Evolutionary conservation across 2,329 filamentous ascomycete species (phyloP).

Genomic region (Grosmannia huntii): DNA sequence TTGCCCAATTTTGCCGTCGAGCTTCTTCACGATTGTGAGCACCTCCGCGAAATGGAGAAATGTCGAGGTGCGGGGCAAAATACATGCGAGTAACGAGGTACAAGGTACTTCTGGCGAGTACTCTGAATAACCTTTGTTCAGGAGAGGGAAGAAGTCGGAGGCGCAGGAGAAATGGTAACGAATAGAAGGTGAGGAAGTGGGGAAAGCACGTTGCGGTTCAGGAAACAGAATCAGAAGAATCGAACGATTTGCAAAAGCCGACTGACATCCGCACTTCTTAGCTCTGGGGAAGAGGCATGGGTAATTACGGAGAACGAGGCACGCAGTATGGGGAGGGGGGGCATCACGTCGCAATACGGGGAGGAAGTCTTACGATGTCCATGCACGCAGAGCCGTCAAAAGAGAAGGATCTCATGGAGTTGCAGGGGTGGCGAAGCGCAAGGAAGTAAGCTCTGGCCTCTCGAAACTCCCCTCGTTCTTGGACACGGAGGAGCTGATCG

Average conservation of each 20-base stretch:
- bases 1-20: not conserved
- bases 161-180: not conserved
- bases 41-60: not conserved
- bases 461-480: not conserved
- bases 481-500: not conserved
- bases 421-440: not conserved
- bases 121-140: not conserved
- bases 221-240: not conserved
- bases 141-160: not conserved
- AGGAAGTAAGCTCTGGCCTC: not conserved
- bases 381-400: not conserved
- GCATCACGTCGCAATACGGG: not conserved
- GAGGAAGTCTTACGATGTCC: constrained; percentile 2
- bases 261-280: not conserved
- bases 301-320: not conserved
- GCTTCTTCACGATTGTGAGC: not conserved
- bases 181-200: not conserved
- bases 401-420: not conserved
- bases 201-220: not conserved
- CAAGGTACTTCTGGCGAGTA: not conserved
- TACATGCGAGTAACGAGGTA: not conserved
- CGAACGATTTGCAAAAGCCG: not conserved
- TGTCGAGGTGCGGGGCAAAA: not conserved
- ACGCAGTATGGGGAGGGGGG: not conserved
- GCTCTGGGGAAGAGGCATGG: not conserved